Conservation (phyloP, 2,329 filamentous ascomycete species). For the Curvularia lunata region DNA sequence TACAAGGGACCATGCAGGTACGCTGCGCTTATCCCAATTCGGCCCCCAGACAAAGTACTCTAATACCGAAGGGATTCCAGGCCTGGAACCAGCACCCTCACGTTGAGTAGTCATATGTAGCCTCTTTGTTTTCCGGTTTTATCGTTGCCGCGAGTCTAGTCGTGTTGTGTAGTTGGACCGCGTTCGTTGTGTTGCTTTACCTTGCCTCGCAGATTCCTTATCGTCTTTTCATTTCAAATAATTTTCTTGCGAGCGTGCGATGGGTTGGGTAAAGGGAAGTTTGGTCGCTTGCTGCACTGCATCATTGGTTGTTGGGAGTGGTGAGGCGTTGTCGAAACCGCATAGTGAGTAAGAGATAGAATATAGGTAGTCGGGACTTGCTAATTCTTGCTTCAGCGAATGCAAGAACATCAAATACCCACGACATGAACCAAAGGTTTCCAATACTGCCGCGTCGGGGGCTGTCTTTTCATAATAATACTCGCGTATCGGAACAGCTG, state of each 20-base stretch:
- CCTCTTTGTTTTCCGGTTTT: slow-evolving; percentile 35
- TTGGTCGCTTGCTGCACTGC: slow-evolving; percentile 23
- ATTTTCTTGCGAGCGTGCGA: slow-evolving; percentile 35
- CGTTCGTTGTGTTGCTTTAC: slow-evolving; percentile 21
- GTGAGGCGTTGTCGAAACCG: neutral
- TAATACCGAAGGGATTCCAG: slow-evolving; percentile 27
- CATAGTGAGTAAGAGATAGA: slow-evolving; percentile 5
- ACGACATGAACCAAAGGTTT: neutral
- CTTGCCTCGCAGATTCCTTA: slow-evolving; percentile 20
- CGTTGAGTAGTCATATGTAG: slow-evolving; percentile 32
- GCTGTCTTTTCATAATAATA: slow-evolving; percentile 14
- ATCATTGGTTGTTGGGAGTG: slow-evolving; percentile 3
- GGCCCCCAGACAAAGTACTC: slow-evolving; percentile 24
- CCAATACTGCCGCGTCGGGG: slow-evolving; percentile 15
- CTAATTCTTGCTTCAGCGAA: neutral
- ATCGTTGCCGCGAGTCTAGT: slow-evolving; percentile 26
- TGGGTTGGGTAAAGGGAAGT: slow-evolving; percentile 43
- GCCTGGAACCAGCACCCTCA: slow-evolving; percentile 30
- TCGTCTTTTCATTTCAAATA: slow-evolving; percentile 31
- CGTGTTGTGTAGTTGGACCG: slow-evolving; percentile 9
- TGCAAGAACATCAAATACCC: slow-evolving; percentile 3
- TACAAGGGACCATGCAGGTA: slow-evolving; percentile 19
- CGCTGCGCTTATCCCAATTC: slow-evolving; percentile 26
- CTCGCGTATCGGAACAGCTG: slow-evolving; percentile 1
- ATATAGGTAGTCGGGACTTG: neutral